Evolutionary conservation across 768 basidiomycete genomes (phyloP).

Genomic region (Suillus variegatus): DNA sequence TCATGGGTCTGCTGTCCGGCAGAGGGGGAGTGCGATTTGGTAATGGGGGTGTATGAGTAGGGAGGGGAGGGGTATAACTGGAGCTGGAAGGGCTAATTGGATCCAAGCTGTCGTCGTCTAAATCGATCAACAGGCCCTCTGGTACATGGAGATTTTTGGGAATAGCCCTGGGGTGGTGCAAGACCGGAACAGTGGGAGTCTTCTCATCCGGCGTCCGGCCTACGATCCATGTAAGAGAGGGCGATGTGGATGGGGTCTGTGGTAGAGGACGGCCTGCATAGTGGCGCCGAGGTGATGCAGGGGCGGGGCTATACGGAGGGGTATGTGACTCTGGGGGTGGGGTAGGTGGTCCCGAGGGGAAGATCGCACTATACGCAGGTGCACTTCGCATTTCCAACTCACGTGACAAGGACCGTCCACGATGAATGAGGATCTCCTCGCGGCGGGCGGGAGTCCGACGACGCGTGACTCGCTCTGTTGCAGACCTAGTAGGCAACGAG

Average conservation of each 20-base stretch:
- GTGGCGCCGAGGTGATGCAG: slow-evolving; percentile 32
- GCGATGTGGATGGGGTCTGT: slow-evolving; percentile 33
- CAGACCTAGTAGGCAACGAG: slow-evolving; percentile 29
- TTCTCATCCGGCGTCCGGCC: slow-evolving; percentile 17
- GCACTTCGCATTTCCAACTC: slow-evolving; percentile 34
- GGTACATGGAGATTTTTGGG: slow-evolving; percentile 23
- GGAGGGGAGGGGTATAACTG: background rate
- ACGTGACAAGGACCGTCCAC: slow-evolving; percentile 34
- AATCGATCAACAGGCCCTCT: slow-evolving; percentile 59
- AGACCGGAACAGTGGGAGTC: background rate
- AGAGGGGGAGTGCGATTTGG: slow-evolving; percentile 5
- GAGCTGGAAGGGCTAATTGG: slow-evolving; percentile 1
- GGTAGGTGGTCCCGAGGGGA: slow-evolving; percentile 34
- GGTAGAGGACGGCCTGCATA: slow-evolving; percentile 36
- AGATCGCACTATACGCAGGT: slow-evolving; percentile 34
- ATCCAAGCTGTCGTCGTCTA: slow-evolving; percentile 44
- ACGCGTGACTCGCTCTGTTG: slow-evolving; percentile 34
- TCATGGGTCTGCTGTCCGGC: slow-evolving; percentile 2
- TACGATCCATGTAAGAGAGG: slow-evolving; percentile 36
- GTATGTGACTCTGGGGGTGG: slow-evolving; percentile 22
- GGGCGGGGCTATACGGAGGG: slow-evolving; percentile 8
- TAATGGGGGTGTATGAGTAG: background rate
- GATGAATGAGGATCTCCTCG: slow-evolving; percentile 28
- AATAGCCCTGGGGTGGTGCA: slow-evolving; percentile 4
- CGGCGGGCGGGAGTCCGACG: slow-evolving; percentile 25